Conservation (phyloP, 495 filamentous ascomycete genomes). For the Thermothielavioides terrestris region DNA sequence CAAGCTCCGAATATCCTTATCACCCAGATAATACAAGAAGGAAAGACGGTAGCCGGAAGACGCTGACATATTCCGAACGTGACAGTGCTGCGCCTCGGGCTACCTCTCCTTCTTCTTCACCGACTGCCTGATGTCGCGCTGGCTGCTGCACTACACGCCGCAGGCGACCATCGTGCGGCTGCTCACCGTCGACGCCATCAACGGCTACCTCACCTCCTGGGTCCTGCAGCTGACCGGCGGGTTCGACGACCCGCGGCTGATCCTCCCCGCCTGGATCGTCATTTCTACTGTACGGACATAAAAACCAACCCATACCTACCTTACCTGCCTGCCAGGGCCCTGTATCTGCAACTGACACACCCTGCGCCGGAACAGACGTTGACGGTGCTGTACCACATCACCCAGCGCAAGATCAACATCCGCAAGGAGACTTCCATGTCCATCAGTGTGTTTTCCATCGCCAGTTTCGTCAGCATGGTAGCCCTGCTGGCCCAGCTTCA, state of each 20-base stretch:
- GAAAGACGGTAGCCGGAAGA: no score
- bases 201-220: conserved; percentile 74
- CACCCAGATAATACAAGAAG: no score
- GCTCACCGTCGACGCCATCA: conserved; percentile 66
- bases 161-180: conserved; percentile 77
- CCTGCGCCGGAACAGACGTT: conserved; percentile 45
- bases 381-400: conserved; percentile 71
- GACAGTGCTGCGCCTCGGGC: conserved; percentile 68
- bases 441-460: conserved; percentile 65
- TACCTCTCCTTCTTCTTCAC: conserved; percentile 87
- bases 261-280: conserved; percentile 79
- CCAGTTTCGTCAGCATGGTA: conserved; percentile 68
- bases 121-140: conserved; percentile 87
- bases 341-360: neutral
- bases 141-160: conserved; percentile 84
- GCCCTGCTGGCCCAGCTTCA: conserved; percentile 61
- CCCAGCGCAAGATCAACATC: conserved; percentile 72
- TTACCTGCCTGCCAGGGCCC: neutral
- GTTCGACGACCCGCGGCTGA: conserved; percentile 62
- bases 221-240: conserved; percentile 69
- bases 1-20: no score
- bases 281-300: conserved; percentile 64
- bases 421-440: conserved; percentile 72
- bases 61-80: neutral
- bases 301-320: neutral